Base-by-base conservation (phyloP, 495 filamentous ascomycete species). In the Neurospora tetraspora region DNA sequence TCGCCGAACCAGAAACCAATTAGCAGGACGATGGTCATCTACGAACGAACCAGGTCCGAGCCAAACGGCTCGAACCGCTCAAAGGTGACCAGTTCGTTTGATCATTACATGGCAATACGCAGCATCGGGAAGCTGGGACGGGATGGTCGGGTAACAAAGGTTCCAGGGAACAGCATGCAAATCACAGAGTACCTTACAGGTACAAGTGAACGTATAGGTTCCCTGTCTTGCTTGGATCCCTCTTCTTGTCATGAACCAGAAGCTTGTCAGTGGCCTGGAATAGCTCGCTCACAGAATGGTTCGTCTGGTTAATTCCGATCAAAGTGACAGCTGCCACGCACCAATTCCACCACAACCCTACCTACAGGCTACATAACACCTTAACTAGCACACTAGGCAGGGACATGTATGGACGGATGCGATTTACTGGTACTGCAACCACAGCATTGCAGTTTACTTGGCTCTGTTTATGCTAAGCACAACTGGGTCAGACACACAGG, bases 301-400 rank as follows among this genome's bases (percentile, higher is more conserved):
- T 61, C 53, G 53, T 61, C 53, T 61, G 27, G 14, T 61, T 34
- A 61, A 59, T 59, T 59, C 47, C 23, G 11, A 59, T 59, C 23
- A 61, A 31, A 61, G 23, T 61, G 47, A 61, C 47, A 61, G 53
- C 53, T 61, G n/a, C n/a, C n/a, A n/a, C n/a, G n/a, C n/a, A 61
- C 27, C 53, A 61, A 61, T 31, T 61, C 12, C 27, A 65, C 53
- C 53, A 65, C 53, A 36, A 65, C 14, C 53, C 53, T 65, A 65
- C 53, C 40, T 43, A 43, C 39, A 14, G 34, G 34, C n/a, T 3
- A n/a, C 40, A 47, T 47, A 11, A 47, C 71, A 38, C 65, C 27
- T 69, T 36, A 70, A 70, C 71, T 69, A 69, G 71, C 71, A 31
- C 27, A 31, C 53, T 65, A 65, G 53, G 53, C 53, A 65, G 53